These are phyloP conservation scores for Colletotrichum chlorophyti DNA, from an alignment of 2,329 filamentous ascomycete genomes.

Conservation along the genomic window DNA sequence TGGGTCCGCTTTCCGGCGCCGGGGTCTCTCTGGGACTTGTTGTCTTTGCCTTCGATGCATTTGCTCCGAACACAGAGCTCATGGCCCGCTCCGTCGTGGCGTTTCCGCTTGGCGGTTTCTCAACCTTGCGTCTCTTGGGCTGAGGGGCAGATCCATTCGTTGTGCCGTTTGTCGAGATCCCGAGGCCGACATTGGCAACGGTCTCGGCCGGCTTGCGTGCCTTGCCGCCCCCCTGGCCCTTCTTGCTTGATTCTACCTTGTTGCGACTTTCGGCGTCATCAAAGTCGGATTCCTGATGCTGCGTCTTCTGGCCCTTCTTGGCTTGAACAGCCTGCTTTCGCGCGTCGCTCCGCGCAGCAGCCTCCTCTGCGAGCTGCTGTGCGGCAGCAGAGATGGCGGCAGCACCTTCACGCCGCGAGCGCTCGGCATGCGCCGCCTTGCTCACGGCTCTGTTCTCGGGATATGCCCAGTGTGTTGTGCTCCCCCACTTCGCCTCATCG, in stretches of 20 bases:
- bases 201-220: slow-evolving; percentile 67
- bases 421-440: slow-evolving; percentile 71
- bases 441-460: slow-evolving; percentile 75
- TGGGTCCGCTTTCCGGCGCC: slow-evolving; percentile 68
- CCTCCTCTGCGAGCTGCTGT: slow-evolving; percentile 81
- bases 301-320: slow-evolving; percentile 73
- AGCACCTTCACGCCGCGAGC: slow-evolving; percentile 79
- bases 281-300: slow-evolving; percentile 79
- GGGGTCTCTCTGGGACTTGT: slow-evolving; percentile 75
- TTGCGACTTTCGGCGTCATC: slow-evolving; percentile 69
- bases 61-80: slow-evolving; percentile 61
- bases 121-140: slow-evolving; percentile 81
- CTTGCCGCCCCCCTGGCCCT: slow-evolving; percentile 65
- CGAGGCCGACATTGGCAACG: slow-evolving; percentile 63
- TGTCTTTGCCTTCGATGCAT: slow-evolving; percentile 61
- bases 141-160: slow-evolving; percentile 62
- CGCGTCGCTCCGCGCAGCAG: slow-evolving; percentile 82
- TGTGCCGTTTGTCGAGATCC: slow-evolving; percentile 64
- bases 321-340: slow-evolving; percentile 82
- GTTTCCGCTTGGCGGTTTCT: slow-evolving; percentile 64
- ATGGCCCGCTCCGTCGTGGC: slow-evolving; percentile 72
- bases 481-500: slow-evolving; percentile 93
- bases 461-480: slow-evolving; percentile 93
- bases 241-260: slow-evolving; percentile 64
- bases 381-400: slow-evolving; percentile 79